Evolutionary conservation across 2,329 filamentous ascomycete species (phyloP), one percentile per base, ranked within the genome.

Genomic region (Proliferodiscus dingleyae): DNA sequence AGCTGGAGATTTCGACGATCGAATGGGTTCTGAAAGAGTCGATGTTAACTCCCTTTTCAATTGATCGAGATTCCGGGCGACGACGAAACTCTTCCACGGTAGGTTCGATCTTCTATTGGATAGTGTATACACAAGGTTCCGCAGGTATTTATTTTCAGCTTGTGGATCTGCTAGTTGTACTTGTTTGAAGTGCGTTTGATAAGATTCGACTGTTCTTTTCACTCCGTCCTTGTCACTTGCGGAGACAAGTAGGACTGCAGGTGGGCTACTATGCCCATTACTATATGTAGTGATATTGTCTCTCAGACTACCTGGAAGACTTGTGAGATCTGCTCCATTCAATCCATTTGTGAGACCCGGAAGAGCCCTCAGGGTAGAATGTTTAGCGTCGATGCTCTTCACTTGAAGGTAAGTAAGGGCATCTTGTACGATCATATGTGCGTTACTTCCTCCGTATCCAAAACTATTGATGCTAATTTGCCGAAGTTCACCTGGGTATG

Each of bases 401-500:
- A n/a, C n/a, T n/a, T n/a, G n/a, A n/a, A n/a, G n/a, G 29, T 29
- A 18, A 22, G 30, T 22, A 30, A 6, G 11, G 6, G 24, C 24
- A 26, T 26, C 24, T 33, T 64, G 59, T 46, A 58, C 56, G 2
- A 72, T 63, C 3, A 63, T 62, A 51, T 73, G 71, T 2, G 65
- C 67, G 49, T 73, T 73, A n/a, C 69, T 68, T n/a, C 71, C 71
- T 4, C 71, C 70, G 22, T 68, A 72, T 0, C 71, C 71, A 38
- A 73, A 57, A 24, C 22, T 43, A 30, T 58, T 59, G 16, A 57
- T 38, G 7, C 42, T 48, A 4, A 45, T 41, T 13, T 52, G 24
- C 6, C 24, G n/a, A n/a, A n/a, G n/a, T n/a, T n/a, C n/a, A n/a
- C n/a, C n/a, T n/a, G n/a, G n/a, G n/a, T n/a, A n/a, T n/a, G n/a